Evolutionary conservation across 2,329 filamentous ascomycete species (phyloP).

Genomic region (Paecilomyces dactylethromorphus): DNA sequence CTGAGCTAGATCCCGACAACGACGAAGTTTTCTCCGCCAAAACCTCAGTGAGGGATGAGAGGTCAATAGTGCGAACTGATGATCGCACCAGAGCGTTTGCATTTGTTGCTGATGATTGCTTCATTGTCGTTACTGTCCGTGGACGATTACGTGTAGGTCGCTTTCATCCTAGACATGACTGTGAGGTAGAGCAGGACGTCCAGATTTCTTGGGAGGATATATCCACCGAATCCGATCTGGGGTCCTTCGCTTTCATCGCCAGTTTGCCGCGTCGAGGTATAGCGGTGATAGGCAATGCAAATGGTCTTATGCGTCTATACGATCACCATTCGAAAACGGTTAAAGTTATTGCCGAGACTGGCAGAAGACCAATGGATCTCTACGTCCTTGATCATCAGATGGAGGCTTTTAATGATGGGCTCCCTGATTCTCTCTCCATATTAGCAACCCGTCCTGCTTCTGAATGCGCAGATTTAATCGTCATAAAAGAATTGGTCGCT

Average conservation of each 20-base stretch:
- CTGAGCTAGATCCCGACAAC: constrained; percentile 8
- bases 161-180: constrained; percentile 7
- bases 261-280: constrained; percentile 21
- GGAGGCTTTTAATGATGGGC: not conserved
- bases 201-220: constrained; percentile 21
- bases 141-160: constrained; percentile 28
- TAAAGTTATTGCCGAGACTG: constrained; percentile 16
- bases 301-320: constrained; percentile 28
- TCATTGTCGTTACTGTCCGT: constrained; percentile 22
- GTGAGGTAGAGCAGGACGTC: constrained; percentile 4
- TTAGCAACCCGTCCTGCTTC: constrained; percentile 18
- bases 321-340: constrained; percentile 23
- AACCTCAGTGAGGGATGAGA: constrained; percentile 3
- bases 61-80: constrained; percentile 8
- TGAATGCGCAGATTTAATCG: constrained; percentile 23
- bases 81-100: constrained; percentile 20
- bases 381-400: constrained; percentile 16
- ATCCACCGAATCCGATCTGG: constrained; percentile 21
- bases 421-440: constrained; percentile 14
- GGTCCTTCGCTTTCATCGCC: constrained; percentile 22
- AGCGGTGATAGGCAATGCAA: constrained; percentile 27
- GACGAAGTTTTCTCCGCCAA: constrained; percentile 3
- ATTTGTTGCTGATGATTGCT: constrained; percentile 26
- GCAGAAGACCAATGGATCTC: constrained; percentile 22
- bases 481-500: constrained; percentile 9